phyloP scores from a whole-genome alignment of 768 basidiomycete genomes.

The Boletus rex-veris region DNA sequence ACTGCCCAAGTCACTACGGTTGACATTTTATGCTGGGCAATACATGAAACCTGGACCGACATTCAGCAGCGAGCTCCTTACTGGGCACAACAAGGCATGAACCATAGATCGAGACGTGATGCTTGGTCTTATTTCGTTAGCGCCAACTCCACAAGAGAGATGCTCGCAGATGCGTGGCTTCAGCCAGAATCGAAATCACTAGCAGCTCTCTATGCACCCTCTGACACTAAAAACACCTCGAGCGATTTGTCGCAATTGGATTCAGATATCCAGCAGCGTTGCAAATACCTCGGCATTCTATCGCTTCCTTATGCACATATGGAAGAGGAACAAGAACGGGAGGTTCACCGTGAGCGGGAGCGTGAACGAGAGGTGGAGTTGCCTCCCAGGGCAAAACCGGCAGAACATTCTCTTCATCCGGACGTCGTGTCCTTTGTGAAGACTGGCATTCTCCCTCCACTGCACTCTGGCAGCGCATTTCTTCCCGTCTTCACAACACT shows the following conservation, averaged over 20 bases:
- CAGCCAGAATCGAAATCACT: conserved; percentile 16
- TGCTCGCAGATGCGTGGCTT: neutral
- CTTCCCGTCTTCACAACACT: conserved; percentile 4
- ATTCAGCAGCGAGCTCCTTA: conserved; percentile 14
- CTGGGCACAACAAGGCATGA: conserved; percentile 24
- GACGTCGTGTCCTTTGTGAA: conserved; percentile 17
- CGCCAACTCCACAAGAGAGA: neutral
- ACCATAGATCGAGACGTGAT: neutral
- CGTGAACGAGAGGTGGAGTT: conserved; percentile 36
- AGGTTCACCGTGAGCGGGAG: conserved; percentile 42
- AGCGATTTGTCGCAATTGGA: neutral
- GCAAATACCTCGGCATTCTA: conserved; percentile 10
- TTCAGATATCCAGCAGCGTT: conserved; percentile 4
- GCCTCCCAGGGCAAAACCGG: conserved; percentile 26
- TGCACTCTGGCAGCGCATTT: no score
- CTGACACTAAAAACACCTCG: neutral
- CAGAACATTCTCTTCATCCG: conserved; percentile 11
- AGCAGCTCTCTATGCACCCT: conserved; percentile 27
- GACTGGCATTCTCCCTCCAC: conserved; percentile 22
- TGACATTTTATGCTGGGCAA: conserved; percentile 30
- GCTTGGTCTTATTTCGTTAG: conserved; percentile 11
- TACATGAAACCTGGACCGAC: neutral
- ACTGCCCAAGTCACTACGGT: conserved; percentile 1
- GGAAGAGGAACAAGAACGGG: conserved; percentile 45
- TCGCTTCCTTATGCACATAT: conserved; percentile 16